Evolutionary conservation across 106 monocot genomes (phyloP).

Genomic region (Dendrobium chrysotoxum): DNA sequence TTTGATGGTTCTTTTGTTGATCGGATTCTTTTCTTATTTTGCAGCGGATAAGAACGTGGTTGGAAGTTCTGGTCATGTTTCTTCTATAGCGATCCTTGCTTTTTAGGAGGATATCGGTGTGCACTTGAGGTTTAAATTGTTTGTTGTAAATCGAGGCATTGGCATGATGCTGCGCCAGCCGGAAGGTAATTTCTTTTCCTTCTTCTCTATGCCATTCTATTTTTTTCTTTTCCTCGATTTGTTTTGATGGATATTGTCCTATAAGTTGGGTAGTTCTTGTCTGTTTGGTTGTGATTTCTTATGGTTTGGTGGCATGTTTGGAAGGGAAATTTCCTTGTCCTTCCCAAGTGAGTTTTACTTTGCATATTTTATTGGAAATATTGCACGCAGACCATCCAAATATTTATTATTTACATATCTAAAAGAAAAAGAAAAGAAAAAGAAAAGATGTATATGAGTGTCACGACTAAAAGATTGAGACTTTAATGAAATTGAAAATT

Average conservation of each 20-base stretch:
- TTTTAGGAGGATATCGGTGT: background rate
- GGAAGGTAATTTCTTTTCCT: background rate
- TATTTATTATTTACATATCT: no score
- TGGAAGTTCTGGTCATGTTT: background rate
- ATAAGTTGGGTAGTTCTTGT: background rate
- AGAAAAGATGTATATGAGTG: no score
- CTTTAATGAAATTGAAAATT: no score
- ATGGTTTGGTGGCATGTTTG: background rate
- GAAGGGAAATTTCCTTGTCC: no score
- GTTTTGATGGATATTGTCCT: background rate
- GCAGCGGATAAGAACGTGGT: background rate
- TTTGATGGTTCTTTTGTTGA: background rate
- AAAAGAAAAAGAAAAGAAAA: no score
- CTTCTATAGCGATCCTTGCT: background rate
- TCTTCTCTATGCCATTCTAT: background rate
- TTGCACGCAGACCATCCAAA: no score
- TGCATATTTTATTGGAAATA: no score
- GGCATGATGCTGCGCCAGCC: background rate
- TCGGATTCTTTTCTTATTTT: background rate
- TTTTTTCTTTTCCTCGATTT: background rate
- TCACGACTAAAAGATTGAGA: no score
- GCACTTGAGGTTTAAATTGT: background rate
- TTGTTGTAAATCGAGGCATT: background rate
- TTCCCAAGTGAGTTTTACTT: no score
- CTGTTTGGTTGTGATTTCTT: background rate